A percentile compares a stretch with the other conserved stretches of the same genome.
These are phyloP conservation scores for Coemansia interrupta DNA, from an alignment of 192 early-diverging fungal species.

Conservation along the genomic window DNA sequence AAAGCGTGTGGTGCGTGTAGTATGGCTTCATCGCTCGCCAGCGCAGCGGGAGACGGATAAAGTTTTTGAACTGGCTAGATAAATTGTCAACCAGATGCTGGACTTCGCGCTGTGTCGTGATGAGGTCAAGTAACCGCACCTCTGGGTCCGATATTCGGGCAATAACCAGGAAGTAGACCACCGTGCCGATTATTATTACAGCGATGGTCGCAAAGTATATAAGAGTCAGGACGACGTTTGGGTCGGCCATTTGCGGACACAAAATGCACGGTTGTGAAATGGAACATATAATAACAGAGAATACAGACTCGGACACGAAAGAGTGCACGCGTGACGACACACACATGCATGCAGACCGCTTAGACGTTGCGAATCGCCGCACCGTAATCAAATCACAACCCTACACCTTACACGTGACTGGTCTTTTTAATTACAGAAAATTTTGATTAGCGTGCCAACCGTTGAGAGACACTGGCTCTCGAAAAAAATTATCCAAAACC, in stretches of 20 bases:
- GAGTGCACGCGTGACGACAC: background rate
- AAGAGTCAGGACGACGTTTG: constrained; percentile 43
- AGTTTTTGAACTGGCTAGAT: constrained; percentile 53
- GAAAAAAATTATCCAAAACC: constrained; percentile 2
- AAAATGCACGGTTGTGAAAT: background rate
- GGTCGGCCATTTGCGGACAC: constrained; percentile 24
- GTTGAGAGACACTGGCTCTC: background rate
- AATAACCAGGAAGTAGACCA: constrained; percentile 55
- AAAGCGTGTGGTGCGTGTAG: constrained; percentile 49
- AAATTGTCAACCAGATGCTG: constrained; percentile 60
- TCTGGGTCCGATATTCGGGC: constrained; percentile 54
- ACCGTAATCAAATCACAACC: constrained; percentile 3
- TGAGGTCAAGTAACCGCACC: constrained; percentile 53
- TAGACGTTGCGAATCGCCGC: background rate
- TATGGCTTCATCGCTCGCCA: constrained; percentile 55
- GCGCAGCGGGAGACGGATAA: constrained; percentile 49
- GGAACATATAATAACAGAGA: background rate
- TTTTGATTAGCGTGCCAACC: background rate
- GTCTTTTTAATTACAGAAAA: background rate
- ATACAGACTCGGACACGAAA: background rate
- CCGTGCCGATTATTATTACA: constrained; percentile 47
- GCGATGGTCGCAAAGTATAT: constrained; percentile 56
- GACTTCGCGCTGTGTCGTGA: constrained; percentile 59
- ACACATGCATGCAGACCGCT: background rate
- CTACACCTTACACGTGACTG: constrained; percentile 8